Percentiles rank a stretch among this genome's conserved stretches.
phyloP scores from a whole-genome alignment of 257 asterid genomes.

The Gentiana macrophylla region DNA sequence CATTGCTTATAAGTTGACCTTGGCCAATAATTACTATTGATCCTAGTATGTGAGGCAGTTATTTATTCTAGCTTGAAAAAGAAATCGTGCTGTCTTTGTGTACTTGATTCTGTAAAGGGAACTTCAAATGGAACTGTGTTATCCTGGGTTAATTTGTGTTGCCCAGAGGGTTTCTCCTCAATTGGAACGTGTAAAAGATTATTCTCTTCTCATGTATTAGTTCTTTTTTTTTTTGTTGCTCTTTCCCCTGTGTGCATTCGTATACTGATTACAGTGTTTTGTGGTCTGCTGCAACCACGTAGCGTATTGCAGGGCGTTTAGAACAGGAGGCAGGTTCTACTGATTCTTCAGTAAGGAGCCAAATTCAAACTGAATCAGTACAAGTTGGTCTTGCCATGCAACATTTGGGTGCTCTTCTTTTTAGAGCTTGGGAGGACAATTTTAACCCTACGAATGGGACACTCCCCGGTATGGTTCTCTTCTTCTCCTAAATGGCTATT shows the following conservation, averaged over 20 bases:
- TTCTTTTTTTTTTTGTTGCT: too few species aligned
- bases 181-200: neutral
- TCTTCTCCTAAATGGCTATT: neutral
- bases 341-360: constrained; percentile 62
- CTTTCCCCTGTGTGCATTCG: neutral
- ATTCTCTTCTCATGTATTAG: neutral
- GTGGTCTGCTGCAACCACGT: constrained; percentile 42
- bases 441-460: constrained; percentile 82
- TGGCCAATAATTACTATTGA: too few species aligned
- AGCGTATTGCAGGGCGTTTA: constrained; percentile 69
- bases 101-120: too few species aligned
- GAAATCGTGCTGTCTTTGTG: too few species aligned
- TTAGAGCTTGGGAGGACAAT: constrained; percentile 92
- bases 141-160: neutral
- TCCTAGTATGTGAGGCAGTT: too few species aligned
- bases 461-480: constrained; percentile 54
- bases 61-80: too few species aligned
- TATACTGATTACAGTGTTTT: constrained; percentile 23
- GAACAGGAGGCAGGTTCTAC: constrained; percentile 55
- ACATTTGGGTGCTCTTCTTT: constrained; percentile 77
- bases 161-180: constrained; percentile 2
- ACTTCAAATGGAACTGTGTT: too few species aligned
- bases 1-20: too few species aligned
- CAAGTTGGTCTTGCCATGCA: constrained; percentile 82
- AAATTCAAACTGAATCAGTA: constrained; percentile 54